Conservation (phyloP, 164 flowering plant species). For the Cinnamomum chago region DNA sequence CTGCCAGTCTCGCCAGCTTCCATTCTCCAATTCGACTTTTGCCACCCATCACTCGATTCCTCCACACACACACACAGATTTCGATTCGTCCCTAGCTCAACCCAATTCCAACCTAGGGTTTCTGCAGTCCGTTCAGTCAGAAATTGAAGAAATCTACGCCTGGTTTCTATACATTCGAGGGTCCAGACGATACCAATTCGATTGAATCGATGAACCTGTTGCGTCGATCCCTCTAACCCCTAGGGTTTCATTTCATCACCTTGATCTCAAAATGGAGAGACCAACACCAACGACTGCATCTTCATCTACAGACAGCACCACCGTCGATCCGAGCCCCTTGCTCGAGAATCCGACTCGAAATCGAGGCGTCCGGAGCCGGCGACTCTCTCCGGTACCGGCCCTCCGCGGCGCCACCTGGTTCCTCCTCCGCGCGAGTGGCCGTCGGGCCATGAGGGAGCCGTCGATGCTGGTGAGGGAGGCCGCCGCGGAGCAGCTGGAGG, state of each 20-base stretch:
- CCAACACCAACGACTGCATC: neutral
- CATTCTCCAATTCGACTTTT: no score
- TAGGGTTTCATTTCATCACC: neutral
- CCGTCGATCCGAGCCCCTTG: constrained; percentile 44
- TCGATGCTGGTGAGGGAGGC: constrained; percentile 52
- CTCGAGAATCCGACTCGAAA: constrained; percentile 21
- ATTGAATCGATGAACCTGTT: no score
- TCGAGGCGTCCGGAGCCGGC: constrained; percentile 25
- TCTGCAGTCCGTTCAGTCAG: no score
- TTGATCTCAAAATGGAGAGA: constrained; percentile 1
- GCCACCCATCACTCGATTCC: no score
- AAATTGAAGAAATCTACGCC: neutral
- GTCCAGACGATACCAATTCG: neutral
- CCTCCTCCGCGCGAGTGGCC: constrained; percentile 45
- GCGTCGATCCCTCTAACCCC: neutral
- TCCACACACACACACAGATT: no score
- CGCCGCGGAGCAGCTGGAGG: constrained; percentile 61
- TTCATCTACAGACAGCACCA: constrained; percentile 4
- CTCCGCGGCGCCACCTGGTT: constrained; percentile 49
- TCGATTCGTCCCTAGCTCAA: no score
- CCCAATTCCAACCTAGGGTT: no score
- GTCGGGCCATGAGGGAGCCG: constrained; percentile 52
- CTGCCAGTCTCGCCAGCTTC: no score
- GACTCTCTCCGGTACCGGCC: constrained; percentile 41
- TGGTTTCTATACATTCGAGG: neutral